Conservation (phyloP, 139 green algal genomes). For the Ulvella scutata region DNA sequence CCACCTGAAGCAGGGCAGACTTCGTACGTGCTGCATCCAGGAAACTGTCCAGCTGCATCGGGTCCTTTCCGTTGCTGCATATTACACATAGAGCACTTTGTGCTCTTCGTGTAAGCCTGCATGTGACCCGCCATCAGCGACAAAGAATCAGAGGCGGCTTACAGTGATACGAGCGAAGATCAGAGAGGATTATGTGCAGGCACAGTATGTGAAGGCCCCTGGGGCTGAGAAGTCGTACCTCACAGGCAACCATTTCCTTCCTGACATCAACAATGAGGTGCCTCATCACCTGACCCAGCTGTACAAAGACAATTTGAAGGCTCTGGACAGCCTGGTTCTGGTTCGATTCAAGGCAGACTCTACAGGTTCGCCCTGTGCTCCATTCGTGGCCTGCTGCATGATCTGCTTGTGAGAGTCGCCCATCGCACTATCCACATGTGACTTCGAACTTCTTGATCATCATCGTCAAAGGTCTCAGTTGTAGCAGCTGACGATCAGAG, state of each 20-base stretch:
- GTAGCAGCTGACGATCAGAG: not conserved
- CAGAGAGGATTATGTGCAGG: conserved; percentile 71
- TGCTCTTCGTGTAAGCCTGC: too few relatives aligned
- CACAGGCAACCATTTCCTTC: conserved; percentile 46
- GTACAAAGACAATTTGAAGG: conserved; percentile 55
- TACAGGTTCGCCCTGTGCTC: conserved; percentile 24
- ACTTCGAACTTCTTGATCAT: not conserved
- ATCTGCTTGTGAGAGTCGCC: too few relatives aligned
- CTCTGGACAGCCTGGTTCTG: conserved; percentile 55
- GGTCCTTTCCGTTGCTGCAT: too few relatives aligned
- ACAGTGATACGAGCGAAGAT: too few relatives aligned
- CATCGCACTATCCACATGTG: too few relatives aligned
- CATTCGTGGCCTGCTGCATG: too few relatives aligned
- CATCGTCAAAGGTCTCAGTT: not conserved
- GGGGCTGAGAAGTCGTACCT: conserved; percentile 32
- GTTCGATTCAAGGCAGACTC: conserved; percentile 58
- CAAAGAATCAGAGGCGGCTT: too few relatives aligned
- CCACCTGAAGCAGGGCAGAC: too few relatives aligned
- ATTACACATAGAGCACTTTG: too few relatives aligned
- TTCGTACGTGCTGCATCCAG: too few relatives aligned
- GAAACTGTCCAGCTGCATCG: too few relatives aligned
- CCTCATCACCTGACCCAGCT: conserved; percentile 19
- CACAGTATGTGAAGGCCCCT: conserved; percentile 69
- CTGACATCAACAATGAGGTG: conserved; percentile 79
- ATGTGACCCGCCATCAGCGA: too few relatives aligned